Percentiles rank a stretch among this genome's conserved stretches.
Evolutionary conservation across 2,329 filamentous ascomycete species (phyloP).

Genomic region (Fusarium sp.): DNA sequence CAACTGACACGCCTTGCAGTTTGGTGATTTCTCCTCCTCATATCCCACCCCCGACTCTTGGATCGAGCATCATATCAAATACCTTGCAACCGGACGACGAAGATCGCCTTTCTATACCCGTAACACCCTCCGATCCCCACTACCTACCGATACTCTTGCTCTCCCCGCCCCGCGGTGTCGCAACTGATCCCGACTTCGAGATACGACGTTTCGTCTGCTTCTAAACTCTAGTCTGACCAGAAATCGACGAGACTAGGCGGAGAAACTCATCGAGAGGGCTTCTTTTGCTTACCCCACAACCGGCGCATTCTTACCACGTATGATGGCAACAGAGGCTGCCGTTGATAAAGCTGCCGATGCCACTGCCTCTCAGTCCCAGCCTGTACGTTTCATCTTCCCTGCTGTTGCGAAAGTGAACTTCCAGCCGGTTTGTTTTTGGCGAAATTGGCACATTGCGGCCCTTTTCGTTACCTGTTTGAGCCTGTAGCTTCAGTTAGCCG

Average conservation of each 20-base stretch:
- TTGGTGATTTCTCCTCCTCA: slow-evolving; percentile 30
- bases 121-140: slow-evolving; percentile 10
- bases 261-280: slow-evolving; percentile 43
- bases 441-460: neutral
- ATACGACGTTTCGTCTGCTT: slow-evolving; percentile 25
- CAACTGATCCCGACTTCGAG: slow-evolving; percentile 29
- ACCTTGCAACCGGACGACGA: slow-evolving; percentile 20
- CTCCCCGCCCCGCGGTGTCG: slow-evolving; percentile 42
- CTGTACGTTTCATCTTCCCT: slow-evolving; percentile 53
- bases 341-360: slow-evolving; percentile 66
- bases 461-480: neutral
- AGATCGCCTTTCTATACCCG: slow-evolving; percentile 20
- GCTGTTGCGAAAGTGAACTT: neutral
- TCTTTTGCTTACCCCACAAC: slow-evolving; percentile 46
- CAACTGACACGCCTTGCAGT: slow-evolving; percentile 37
- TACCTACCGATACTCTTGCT: slow-evolving; percentile 22
- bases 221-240: slow-evolving; percentile 31
- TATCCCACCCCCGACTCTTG: slow-evolving; percentile 28
- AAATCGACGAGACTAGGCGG: slow-evolving; percentile 35
- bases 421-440: neutral
- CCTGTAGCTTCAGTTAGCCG: neutral
- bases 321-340: slow-evolving; percentile 73
- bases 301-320: slow-evolving; percentile 62
- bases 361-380: slow-evolving; percentile 60
- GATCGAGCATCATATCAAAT: slow-evolving; percentile 18